Percentiles rank a stretch among this genome's conserved stretches.
phyloP scores from a whole-genome alignment of 2,329 filamentous ascomycete species.

The Coniochaeta pulveracea region DNA sequence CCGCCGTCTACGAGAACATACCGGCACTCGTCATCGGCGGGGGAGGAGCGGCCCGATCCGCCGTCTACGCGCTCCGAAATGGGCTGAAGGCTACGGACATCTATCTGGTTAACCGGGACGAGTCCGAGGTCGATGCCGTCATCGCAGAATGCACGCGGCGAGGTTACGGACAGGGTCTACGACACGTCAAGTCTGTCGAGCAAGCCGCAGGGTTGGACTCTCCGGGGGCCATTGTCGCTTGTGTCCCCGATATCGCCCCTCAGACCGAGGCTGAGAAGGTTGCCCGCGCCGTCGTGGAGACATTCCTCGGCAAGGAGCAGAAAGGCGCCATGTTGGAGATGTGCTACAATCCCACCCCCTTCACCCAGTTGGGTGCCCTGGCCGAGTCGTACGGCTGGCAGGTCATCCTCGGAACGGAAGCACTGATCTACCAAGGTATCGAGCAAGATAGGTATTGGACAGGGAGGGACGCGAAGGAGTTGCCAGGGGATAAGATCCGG shows the following conservation, averaged over 20 bases:
- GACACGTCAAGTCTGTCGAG: constrained; percentile 49
- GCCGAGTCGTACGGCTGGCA: constrained; percentile 55
- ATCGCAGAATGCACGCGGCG: constrained; percentile 48
- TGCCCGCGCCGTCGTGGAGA: constrained; percentile 43
- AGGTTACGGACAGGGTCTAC: constrained; percentile 47
- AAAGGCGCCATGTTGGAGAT: constrained; percentile 68
- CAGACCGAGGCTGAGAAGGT: constrained; percentile 48
- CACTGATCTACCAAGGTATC: constrained; percentile 66
- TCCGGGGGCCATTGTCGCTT: constrained; percentile 59
- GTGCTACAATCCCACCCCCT: constrained; percentile 69
- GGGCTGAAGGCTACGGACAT: constrained; percentile 58
- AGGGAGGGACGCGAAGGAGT: constrained; percentile 41
- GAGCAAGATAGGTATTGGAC: constrained; percentile 61
- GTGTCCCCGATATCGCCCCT: constrained; percentile 68
- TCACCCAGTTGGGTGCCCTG: constrained; percentile 53
- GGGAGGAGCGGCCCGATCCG: constrained; percentile 67
- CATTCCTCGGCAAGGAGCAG: constrained; percentile 31
- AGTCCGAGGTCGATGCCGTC: constrained; percentile 53
- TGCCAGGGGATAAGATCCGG: constrained; percentile 51
- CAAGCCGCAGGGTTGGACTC: constrained; percentile 46
- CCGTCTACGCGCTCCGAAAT: constrained; percentile 62
- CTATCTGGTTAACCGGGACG: constrained; percentile 69
- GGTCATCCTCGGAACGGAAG: constrained; percentile 65
- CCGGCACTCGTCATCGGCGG: constrained; percentile 67
- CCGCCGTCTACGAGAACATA: constrained; percentile 36